Conservation (phyloP, 345 rosid species). For the Cardamine occulta region DNA sequence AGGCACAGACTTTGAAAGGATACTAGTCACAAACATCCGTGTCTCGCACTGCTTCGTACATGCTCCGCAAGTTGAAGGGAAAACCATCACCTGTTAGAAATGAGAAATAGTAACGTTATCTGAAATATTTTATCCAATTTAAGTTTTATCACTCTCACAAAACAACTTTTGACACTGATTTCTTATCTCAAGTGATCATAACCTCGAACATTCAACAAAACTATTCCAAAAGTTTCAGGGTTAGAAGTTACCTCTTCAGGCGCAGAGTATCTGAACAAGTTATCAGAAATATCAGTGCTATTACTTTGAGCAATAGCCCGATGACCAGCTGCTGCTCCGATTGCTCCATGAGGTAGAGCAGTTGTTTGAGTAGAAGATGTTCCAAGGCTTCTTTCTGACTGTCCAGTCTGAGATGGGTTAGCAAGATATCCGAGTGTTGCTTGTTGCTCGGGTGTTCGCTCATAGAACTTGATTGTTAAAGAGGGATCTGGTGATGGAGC, state of each 20-base stretch:
- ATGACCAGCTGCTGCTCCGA: constrained; percentile 87
- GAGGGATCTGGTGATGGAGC: constrained; percentile 88
- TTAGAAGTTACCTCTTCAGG: constrained; percentile 79
- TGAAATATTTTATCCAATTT: background rate
- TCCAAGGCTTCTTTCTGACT: constrained; percentile 40
- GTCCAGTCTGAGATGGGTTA: constrained; percentile 56
- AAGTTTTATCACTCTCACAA: background rate
- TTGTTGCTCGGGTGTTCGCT: constrained; percentile 88
- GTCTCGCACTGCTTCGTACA: constrained; percentile 48
- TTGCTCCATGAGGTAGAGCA: constrained; percentile 69
- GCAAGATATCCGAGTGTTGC: constrained; percentile 71
- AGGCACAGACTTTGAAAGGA: constrained; percentile 34
- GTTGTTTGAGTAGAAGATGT: constrained; percentile 43
- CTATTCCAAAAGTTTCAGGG: background rate
- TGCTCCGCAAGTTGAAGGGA: constrained; percentile 57
- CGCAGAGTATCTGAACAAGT: constrained; percentile 74
- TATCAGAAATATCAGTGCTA: constrained; percentile 79
- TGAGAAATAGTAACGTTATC: background rate
- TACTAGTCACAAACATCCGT: constrained; percentile 57
- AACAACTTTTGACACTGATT: background rate
- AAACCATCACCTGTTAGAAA: constrained; percentile 50
- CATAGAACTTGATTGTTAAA: constrained; percentile 74
- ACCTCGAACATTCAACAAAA: constrained; percentile 10
- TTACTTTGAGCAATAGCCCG: constrained; percentile 90
- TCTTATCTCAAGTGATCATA: constrained; percentile 15